A percentile compares a stretch with the other conserved stretches of the same genome.
phyloP scores from a whole-genome alignment of 164 flowering plant genomes.

The Magnolia sinica region DNA sequence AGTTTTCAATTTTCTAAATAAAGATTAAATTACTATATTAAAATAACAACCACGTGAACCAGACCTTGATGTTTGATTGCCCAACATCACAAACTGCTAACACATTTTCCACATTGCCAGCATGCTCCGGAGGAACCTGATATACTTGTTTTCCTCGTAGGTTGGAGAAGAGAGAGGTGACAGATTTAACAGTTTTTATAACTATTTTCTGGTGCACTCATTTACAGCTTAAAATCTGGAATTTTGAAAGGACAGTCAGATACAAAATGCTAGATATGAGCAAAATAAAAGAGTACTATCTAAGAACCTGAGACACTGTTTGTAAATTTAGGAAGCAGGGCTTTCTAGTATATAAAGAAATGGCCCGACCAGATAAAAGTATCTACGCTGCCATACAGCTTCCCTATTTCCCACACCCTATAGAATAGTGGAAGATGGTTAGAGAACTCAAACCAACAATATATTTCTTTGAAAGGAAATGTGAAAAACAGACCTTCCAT shows the following conservation, averaged over 20 bases:
- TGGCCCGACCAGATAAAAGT: conserved; percentile 78
- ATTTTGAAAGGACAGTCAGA: background rate
- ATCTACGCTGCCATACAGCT: conserved; percentile 91
- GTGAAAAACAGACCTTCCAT: conserved; percentile 61
- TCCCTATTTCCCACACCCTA: conserved; percentile 96
- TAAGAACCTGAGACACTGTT: conserved; percentile 67
- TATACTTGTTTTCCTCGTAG: conserved; percentile 72
- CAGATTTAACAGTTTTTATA: background rate
- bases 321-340: conserved; percentile 74
- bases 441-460: background rate
- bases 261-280: conserved; percentile 4
- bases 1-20: background rate
- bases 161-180: conserved; percentile 30
- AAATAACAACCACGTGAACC: background rate
- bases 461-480: background rate
- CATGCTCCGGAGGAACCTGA: conserved; percentile 53
- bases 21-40: conserved; percentile 4
- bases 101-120: conserved; percentile 63
- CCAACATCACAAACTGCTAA: conserved; percentile 64
- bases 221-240: background rate
- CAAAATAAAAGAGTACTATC: conserved; percentile 1
- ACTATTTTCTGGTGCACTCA: background rate
- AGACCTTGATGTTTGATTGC: conserved; percentile 57
- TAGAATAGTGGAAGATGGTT: conserved; percentile 8
- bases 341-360: conserved; percentile 78